Evolutionary conservation across 495 filamentous ascomycete genomes (phyloP), one percentile per base, ranked within the genome.

Genomic region (Annulohypoxylon moriforme): DNA sequence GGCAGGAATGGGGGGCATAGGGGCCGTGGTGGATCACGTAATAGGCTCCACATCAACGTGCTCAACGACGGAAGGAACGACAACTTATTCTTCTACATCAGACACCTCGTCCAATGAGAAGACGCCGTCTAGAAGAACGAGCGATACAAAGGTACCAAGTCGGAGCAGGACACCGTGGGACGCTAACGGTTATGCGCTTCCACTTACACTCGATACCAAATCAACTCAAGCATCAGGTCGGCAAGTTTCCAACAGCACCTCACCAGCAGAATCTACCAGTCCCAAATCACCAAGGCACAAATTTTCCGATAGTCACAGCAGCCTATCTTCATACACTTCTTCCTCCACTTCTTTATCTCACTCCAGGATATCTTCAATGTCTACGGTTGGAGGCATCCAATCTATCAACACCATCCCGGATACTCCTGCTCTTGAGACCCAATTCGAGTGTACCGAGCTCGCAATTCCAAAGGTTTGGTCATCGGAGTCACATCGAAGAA

Each of bases 111-210:
- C 77, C 36, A 76, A 78, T 31, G 75, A 77, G 13, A 69, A 72
- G 5, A 68, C 71, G 2, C 65, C 62, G 29, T 63, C 76, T 8
- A 52, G 68, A 22, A 67, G 70, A 33, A 68, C 56, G 6, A 76
- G 76, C 58, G 79, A 75, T 50, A 60, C 75, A 11, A 69, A 59
- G 31, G 71, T 75, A 27, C 76, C 79, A 14, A 75, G 67, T 50
- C 67, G 79, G 60, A 82, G 72, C 63, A 78, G 82, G 24, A 85
- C 77, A 7, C 83, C 83, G 42, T 86, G 83, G 84, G 79, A 84
- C 59, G 82, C 79, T 14, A 80, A 79, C 46, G 82, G 79, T 34
- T 84, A 80, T 42, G 75, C 76, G 4, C 75, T 84, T 20, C 80
- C 81, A 3, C 61, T 76, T 53, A 73, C 76, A 4, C 46, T 78